Evolutionary conservation across 129 eudicot species (phyloP), one percentile per base, ranked within the genome.

Genomic region (Scalesia atractyloides): DNA sequence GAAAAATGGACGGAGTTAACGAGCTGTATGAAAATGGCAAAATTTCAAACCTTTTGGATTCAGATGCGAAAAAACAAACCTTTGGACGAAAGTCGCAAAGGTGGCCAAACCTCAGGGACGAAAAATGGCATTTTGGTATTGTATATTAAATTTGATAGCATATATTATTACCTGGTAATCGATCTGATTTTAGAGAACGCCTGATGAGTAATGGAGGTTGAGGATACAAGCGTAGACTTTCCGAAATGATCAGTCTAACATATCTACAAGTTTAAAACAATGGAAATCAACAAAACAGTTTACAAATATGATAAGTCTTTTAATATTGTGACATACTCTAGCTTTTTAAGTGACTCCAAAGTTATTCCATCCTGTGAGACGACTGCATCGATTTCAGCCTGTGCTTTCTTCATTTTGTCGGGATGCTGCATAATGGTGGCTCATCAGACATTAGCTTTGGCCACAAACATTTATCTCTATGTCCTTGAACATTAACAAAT

Each of bases 181-280:
- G 34, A 82, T 95, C 99, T 17, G 97, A 41, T 79, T 78, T 86
- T 43, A 95, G 86, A 79, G 99, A 59, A 36, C 99, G 94, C 60
- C 97, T 84, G n/a, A 95, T 95, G 51, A 95, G 99, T 89, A 95
- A 88, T 3, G 99, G 99, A 63, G 99, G 97, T 72, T 95, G 99
- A 51, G 99, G 99, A 78, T 86, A 95, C 72, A 95, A 81, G 20
- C 99, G 96, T 33, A 95, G 79, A 78, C 92, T 54, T 83, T 95
- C 99, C 16, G 83, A 96, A 76, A 90, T 89, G 72, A 95, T 90
- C 43, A 95, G 97, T 71, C 96, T 84, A 50, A 95, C 68, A 81
- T 90, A 90, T 81, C 99, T 90, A 85, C 63, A 81, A 64, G 16
- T 39, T 62, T 44, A 43, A 74, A 74, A 43, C 73, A 68, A 4